Percentiles rank a stretch among this genome's conserved stretches.
These are phyloP conservation scores for Fomitopsis pinicola DNA, from an alignment of 1,284 basidiomycete genomes.

Conservation along the genomic window DNA sequence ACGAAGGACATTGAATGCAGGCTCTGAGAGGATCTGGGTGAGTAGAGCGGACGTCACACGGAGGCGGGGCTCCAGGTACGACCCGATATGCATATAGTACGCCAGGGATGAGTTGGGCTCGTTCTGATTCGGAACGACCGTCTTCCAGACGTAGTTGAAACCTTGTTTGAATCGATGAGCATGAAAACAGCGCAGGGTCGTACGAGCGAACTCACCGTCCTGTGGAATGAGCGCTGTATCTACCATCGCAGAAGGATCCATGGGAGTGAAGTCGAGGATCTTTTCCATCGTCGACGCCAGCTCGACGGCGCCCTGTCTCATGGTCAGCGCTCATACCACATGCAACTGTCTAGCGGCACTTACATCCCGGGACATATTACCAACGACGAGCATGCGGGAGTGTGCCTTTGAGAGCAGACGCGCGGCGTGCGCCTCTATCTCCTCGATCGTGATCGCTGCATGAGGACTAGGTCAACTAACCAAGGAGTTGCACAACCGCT, in stretches of 20 bases:
- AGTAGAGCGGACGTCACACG: slow-evolving; percentile 61
- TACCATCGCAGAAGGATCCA: slow-evolving; percentile 53
- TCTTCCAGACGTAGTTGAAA: slow-evolving; percentile 68
- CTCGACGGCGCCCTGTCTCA: slow-evolving; percentile 63
- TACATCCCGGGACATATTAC: slow-evolving; percentile 83
- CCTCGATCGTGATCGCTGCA: slow-evolving; percentile 65
- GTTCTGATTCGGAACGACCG: slow-evolving; percentile 77
- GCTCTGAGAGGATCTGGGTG: slow-evolving; percentile 81
- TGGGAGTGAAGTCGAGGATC: slow-evolving; percentile 56
- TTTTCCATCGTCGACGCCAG: slow-evolving; percentile 74
- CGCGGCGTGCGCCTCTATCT: slow-evolving; percentile 66
- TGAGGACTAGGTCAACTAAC: neutral
- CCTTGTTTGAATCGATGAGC: slow-evolving; percentile 34
- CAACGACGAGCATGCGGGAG: slow-evolving; percentile 77
- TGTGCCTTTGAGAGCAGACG: slow-evolving; percentile 68
- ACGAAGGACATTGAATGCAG: slow-evolving; percentile 91
- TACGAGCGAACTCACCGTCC: slow-evolving; percentile 32
- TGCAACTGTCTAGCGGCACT: slow-evolving; percentile 18
- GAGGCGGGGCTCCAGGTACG: slow-evolving; percentile 47
- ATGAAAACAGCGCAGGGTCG: slow-evolving; percentile 33
- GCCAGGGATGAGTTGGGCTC: slow-evolving; percentile 85
- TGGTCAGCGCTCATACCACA: slow-evolving; percentile 3
- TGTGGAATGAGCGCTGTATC: slow-evolving; percentile 53
- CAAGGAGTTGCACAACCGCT: neutral
- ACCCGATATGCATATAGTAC: slow-evolving; percentile 78